Base-by-base conservation (phyloP, 805 yeast species). In the Debaryomyces prosopidis region DNA sequence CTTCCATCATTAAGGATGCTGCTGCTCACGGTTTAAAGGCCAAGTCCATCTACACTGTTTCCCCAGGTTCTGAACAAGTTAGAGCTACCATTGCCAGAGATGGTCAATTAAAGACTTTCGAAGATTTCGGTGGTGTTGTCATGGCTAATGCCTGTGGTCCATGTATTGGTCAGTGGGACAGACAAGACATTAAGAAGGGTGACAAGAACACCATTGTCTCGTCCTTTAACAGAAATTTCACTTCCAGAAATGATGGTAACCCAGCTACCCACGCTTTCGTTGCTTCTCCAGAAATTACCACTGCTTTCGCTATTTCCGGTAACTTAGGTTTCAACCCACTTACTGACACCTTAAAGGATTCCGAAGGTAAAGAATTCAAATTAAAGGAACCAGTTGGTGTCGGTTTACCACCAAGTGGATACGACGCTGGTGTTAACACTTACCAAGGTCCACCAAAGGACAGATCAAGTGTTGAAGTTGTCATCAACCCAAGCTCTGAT, bases 81-180 rank as follows among this genome's bases (percentile, higher is more conserved):
- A 88, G 98, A 76, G 97, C 98, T 54, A 92, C 98, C 54, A 92
- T 92, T 68, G 97, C 86, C 67, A 86, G 96, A 71, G 98, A 92
- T 69, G 97, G 98, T 51, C 85, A 87, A 69, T 82, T 92, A 58
- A 77, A 85, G 58, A 86, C 94, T 56, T 90, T 92, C 72, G 83
- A 85, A 65, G 89, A 89, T 62, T 87, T 86, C 60, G 97, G 97
- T 58, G 98, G 96, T 68, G 80, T 85, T 50, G 97, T 92, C 45
- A 77, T 92, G 65, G 97, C 98, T 50, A 92, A 92, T 67, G 98
- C 98, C 48, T 92, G 98, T 80, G 98, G 98, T 64, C 98, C 98
- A 66, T 91, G 98, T 81, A 91, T 91, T 66, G 98, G 98, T 64
- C 97, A 92, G 79, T 92, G 98, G 98, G 97, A 91, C 71, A 87